phyloP scores from a whole-genome alignment of 2,329 filamentous ascomycete species.

The Alternaria incomplexa region DNA sequence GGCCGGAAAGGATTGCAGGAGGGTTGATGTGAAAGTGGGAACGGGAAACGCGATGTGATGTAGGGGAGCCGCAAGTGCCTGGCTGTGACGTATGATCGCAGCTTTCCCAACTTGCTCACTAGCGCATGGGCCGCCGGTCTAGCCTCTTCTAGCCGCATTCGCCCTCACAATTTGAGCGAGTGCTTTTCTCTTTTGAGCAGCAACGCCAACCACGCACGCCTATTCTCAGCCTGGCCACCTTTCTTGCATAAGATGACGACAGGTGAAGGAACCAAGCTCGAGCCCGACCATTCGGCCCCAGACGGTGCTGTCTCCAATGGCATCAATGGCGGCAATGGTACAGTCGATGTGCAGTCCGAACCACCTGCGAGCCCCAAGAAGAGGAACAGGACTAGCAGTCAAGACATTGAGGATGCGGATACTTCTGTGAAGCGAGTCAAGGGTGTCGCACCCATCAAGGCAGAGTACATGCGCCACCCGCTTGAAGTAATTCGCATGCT shows the following conservation, averaged over 20 bases:
- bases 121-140: constrained; percentile 21
- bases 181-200: constrained; percentile 17
- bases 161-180: constrained; percentile 25
- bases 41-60: constrained; percentile 23
- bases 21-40: constrained; percentile 23
- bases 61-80: constrained; percentile 32
- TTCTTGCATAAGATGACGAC: constrained; percentile 19
- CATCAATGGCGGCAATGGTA: constrained; percentile 27
- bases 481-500: constrained; percentile 17
- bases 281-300: constrained; percentile 14
- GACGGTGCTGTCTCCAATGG: constrained; percentile 23
- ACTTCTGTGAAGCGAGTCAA: constrained; percentile 42
- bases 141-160: constrained; percentile 24
- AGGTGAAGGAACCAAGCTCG: constrained; percentile 15
- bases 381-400: constrained; percentile 36
- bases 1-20: constrained; percentile 11
- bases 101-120: constrained; percentile 6
- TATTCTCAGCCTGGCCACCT: constrained; percentile 2
- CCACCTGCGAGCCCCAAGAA: constrained; percentile 45
- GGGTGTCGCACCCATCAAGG: constrained; percentile 74
- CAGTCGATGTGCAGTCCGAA: constrained; percentile 26
- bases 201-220: constrained; percentile 13
- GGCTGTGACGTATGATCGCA: constrained; percentile 43
- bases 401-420: constrained; percentile 41
- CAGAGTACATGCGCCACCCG: constrained; percentile 61